Conservation (phyloP, 2,329 filamentous ascomycete species). For the Cryoendolithus antarcticus region DNA sequence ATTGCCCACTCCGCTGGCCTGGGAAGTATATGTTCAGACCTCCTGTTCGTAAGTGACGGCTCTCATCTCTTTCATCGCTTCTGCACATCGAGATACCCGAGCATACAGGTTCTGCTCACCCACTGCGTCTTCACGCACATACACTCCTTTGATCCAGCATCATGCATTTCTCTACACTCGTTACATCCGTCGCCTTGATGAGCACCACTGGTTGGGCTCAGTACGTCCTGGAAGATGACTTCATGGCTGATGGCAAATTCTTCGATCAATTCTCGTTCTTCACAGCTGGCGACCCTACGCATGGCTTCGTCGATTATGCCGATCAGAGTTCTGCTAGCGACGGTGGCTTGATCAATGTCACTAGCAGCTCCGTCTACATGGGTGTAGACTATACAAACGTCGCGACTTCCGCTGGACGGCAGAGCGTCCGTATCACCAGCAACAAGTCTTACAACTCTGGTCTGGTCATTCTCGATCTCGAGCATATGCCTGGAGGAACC, state of each 20-base stretch:
- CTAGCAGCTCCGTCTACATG: conserved; percentile 17
- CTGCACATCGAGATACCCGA: conserved; percentile 5
- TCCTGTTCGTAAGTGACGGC: too few relatives aligned
- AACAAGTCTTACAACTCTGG: conserved; percentile 52
- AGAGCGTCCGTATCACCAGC: conserved; percentile 61
- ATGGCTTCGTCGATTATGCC: conserved; percentile 63
- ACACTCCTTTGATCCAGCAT: conserved; percentile 7
- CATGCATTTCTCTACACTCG: conserved; percentile 13
- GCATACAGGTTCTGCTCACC: conserved; percentile 5
- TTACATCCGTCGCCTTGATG: conserved; percentile 11
- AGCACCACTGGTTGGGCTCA: conserved; percentile 17
- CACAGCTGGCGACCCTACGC: conserved; percentile 51
- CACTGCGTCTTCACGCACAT: conserved; percentile 8
- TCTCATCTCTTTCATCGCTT: not conserved
- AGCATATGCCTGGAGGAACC: conserved; percentile 58
- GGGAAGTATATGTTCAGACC: too few relatives aligned
- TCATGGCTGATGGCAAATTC: conserved; percentile 32
- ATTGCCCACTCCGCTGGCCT: too few relatives aligned
- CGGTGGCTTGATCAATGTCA: conserved; percentile 13
- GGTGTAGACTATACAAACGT: conserved; percentile 26
- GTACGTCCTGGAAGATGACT: conserved; percentile 35
- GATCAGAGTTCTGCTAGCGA: conserved; percentile 40
- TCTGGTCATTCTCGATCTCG: conserved; percentile 58
- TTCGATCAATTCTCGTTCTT: conserved; percentile 43
- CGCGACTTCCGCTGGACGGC: conserved; percentile 43